Conservation (phyloP, 805 yeast genomes). For the Ogataea ganodermae region DNA sequence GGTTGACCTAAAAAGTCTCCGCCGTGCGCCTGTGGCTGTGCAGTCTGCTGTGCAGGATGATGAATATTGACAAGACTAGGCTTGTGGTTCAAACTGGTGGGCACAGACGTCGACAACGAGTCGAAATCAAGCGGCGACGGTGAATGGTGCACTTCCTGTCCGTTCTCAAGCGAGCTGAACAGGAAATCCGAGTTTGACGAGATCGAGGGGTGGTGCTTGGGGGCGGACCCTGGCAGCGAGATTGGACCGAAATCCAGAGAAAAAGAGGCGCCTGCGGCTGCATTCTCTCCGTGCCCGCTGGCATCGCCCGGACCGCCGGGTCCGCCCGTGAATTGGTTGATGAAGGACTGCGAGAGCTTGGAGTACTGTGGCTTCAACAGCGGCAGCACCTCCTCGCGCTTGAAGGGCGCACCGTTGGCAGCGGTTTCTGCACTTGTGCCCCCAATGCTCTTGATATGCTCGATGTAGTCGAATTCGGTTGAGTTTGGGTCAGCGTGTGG, state of each 20-base stretch:
- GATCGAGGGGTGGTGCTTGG: conserved; percentile 11
- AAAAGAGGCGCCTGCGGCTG: conserved; percentile 1
- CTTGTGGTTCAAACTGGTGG: conserved; percentile 24
- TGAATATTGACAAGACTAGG: conserved; percentile 26
- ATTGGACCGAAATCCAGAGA: conserved; percentile 24
- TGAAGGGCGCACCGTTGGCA: conserved; percentile 18
- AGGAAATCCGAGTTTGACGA: conserved; percentile 17
- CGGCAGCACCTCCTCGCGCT: conserved; percentile 29
- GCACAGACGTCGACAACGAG: conserved; percentile 24
- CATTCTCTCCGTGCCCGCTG: no score
- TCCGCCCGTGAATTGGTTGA: conserved; percentile 1
- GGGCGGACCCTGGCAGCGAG: conserved; percentile 12
- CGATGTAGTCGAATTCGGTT: conserved; percentile 63
- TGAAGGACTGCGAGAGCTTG: conserved; percentile 32
- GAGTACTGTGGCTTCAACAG: conserved; percentile 28
- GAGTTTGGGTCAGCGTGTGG: conserved; percentile 43
- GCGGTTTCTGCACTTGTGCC: conserved; percentile 9
- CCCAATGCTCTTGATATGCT: conserved; percentile 61
- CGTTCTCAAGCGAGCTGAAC: conserved; percentile 8
- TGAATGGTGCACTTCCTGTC: conserved; percentile 13
- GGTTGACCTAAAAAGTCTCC: not conserved
- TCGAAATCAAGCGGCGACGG: conserved; percentile 28
- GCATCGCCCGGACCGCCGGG: not conserved
- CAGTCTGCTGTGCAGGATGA: not conserved
- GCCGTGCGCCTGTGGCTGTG: not conserved